A percentile compares a stretch with the other conserved stretches of the same genome.
phyloP scores from a whole-genome alignment of 2,329 filamentous ascomycete species.

The Magnaporthiopsis incrustans region DNA sequence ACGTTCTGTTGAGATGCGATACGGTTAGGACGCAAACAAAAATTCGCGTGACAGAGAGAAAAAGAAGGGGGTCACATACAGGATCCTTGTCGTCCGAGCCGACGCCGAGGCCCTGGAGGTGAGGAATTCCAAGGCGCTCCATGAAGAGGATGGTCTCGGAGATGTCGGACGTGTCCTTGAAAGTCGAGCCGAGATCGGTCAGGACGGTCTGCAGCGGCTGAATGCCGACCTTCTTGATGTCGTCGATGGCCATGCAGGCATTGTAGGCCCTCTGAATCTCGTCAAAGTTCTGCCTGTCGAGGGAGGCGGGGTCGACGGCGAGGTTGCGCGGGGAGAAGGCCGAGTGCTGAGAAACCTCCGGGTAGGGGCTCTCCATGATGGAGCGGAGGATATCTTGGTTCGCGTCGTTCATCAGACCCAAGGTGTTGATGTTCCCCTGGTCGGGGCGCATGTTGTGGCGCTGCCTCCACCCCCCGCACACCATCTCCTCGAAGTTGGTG shows the following conservation, averaged over 20 bases:
- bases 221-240: constrained; percentile 45
- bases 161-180: constrained; percentile 24
- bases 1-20: constrained; percentile 14
- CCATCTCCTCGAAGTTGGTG: constrained; percentile 58
- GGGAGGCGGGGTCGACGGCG: constrained; percentile 26
- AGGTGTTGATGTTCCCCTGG: constrained; percentile 51
- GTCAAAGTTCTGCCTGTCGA: constrained; percentile 55
- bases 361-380: constrained; percentile 53
- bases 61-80: constrained; percentile 10
- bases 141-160: constrained; percentile 40
- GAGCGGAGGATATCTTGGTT: constrained; percentile 51
- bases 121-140: constrained; percentile 33
- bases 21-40: constrained; percentile 11
- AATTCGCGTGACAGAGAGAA: not conserved
- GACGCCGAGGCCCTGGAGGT: constrained; percentile 27
- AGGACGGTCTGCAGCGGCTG: constrained; percentile 49
- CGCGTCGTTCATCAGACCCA: constrained; percentile 53
- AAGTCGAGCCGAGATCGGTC: constrained; percentile 38
- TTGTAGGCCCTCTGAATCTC: constrained; percentile 58
- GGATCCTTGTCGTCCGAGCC: constrained; percentile 37
- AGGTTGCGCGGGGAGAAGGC: constrained; percentile 37
- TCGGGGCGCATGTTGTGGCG: constrained; percentile 58
- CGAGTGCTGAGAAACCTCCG: constrained; percentile 29
- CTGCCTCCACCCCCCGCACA: constrained; percentile 59
- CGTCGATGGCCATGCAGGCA: constrained; percentile 56